These are phyloP conservation scores for Nothophaeocryptopus gaeumannii DNA, from an alignment of 2,329 filamentous ascomycete species.

Conservation along the genomic window DNA sequence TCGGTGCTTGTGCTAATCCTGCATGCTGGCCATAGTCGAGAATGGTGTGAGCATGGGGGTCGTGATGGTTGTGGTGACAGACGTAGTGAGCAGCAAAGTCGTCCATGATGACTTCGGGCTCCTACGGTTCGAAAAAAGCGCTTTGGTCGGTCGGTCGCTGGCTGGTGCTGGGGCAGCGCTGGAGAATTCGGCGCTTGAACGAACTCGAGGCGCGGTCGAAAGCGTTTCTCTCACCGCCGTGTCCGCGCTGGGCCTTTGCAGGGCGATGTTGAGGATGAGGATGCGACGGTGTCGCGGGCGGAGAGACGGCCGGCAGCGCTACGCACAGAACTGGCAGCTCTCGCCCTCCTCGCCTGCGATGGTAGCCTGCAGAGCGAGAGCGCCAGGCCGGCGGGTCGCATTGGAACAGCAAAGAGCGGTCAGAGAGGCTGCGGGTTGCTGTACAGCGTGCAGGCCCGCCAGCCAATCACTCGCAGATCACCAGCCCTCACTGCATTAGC, in stretches of 20 bases:
- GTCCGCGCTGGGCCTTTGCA: background rate
- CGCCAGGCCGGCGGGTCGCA: slow-evolving; percentile 3
- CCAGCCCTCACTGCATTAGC: background rate
- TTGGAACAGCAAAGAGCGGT: slow-evolving; percentile 5
- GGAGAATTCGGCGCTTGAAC: slow-evolving; percentile 10
- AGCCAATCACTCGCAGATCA: background rate
- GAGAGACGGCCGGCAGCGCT: slow-evolving; percentile 7
- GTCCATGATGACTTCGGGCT: slow-evolving; percentile 38
- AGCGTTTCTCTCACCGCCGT: slow-evolving; percentile 7
- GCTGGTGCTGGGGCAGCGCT: slow-evolving; percentile 56
- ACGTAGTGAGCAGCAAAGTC: slow-evolving; percentile 38
- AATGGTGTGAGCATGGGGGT: slow-evolving; percentile 37
- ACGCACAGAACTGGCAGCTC: slow-evolving; percentile 1
- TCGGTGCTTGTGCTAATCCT: slow-evolving; percentile 29
- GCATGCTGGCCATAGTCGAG: slow-evolving; percentile 38
- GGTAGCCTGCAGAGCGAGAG: background rate
- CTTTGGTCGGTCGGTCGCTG: background rate
- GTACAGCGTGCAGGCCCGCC: background rate
- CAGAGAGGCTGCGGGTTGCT: background rate
- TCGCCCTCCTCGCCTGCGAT: background rate
- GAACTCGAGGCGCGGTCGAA: slow-evolving; percentile 2
- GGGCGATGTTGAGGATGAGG: slow-evolving; percentile 7
- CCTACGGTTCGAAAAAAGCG: background rate
- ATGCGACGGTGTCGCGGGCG: slow-evolving; percentile 9
- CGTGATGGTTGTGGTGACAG: slow-evolving; percentile 42